Evolutionary conservation across 2,329 filamentous ascomycete genomes (phyloP).

Genomic region (Epichloe elymi): DNA sequence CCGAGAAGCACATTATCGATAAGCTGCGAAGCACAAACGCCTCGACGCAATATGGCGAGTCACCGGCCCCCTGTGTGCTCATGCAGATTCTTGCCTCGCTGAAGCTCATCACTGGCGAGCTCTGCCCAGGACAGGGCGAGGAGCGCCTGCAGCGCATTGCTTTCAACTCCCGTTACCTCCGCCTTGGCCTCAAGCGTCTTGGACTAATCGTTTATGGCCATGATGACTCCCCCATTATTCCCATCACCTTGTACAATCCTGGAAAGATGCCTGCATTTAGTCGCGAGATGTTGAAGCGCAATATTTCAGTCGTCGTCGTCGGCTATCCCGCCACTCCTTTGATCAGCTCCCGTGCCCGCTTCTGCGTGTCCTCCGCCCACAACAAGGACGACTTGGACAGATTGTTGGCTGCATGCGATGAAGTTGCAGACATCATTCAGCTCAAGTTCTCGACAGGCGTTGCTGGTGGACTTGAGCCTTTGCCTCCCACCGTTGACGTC

Average conservation of each 20-base stretch:
- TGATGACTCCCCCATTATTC: conserved; percentile 95
- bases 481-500: conserved; percentile 57
- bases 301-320: conserved; percentile 94
- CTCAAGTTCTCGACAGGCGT: conserved; percentile 96
- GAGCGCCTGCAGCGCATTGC: conserved; percentile 91
- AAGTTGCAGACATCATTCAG: conserved; percentile 83
- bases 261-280: conserved; percentile 98
- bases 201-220: conserved; percentile 96
- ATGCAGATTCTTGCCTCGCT: conserved; percentile 83
- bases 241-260: conserved; percentile 90
- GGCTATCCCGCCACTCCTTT: conserved; percentile 94
- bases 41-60: conserved; percentile 75
- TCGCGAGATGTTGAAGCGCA: conserved; percentile 95
- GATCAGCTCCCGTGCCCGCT: conserved; percentile 85
- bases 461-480: conserved; percentile 70
- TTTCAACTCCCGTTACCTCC: conserved; percentile 98
- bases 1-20: conserved; percentile 80
- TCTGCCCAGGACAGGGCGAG: conserved; percentile 82
- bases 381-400: conserved; percentile 97
- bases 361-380: conserved; percentile 91
- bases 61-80: conserved; percentile 74
- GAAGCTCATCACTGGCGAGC: conserved; percentile 76
- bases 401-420: conserved; percentile 76
- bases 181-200: conserved; percentile 88
- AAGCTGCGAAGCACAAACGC: conserved; percentile 80